Conservation (phyloP, 257 asterid species). For the Capsicum rhomboideum region DNA sequence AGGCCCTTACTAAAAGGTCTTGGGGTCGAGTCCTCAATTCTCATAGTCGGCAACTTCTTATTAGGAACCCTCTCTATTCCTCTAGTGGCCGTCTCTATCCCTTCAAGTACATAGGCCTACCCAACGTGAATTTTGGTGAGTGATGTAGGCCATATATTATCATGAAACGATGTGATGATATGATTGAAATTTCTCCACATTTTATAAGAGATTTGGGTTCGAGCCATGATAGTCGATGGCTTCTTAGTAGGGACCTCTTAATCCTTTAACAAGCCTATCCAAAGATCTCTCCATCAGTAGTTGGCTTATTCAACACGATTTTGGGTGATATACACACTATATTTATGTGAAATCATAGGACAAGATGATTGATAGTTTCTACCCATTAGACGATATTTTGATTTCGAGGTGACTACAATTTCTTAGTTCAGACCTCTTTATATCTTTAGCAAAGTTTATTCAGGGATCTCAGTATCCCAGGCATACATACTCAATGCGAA, state of each 20-base stretch:
- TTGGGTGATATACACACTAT: neutral
- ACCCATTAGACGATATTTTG: neutral
- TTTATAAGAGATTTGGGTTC: neutral
- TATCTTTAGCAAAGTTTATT: neutral
- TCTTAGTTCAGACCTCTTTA: neutral
- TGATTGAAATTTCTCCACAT: neutral
- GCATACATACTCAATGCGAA: neutral
- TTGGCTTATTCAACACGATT: neutral
- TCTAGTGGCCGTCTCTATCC: neutral
- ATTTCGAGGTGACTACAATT: too few relatives aligned
- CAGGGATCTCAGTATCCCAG: neutral
- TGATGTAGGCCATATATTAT: neutral
- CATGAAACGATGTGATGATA: neutral
- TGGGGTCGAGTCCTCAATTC: neutral
- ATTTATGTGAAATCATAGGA: neutral
- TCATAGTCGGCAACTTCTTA: neutral
- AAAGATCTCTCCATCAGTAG: neutral
- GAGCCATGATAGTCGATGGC: rapidly evolving
- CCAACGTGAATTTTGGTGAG: neutral
- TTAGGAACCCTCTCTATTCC: neutral
- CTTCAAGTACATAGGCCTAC: neutral
- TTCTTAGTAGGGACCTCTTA: neutral
- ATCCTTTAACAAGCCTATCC: neutral
- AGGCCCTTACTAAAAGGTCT: neutral
- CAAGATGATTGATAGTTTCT: neutral